phyloP scores from a whole-genome alignment of 495 filamentous ascomycete genomes.

The Aspergillus nidulans region DNA sequence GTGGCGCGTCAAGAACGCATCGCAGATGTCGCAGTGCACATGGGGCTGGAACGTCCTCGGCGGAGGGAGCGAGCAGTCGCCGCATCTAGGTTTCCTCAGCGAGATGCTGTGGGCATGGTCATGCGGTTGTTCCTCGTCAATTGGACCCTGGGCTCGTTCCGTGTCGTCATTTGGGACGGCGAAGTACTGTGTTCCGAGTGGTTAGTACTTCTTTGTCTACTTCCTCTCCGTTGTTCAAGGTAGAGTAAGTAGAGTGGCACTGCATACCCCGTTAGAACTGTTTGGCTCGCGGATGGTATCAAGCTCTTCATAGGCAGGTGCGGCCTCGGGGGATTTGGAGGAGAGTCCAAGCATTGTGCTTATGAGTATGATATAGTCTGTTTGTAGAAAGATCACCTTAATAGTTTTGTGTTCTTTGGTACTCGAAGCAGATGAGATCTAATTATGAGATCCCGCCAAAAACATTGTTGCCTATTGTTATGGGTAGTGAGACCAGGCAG shows the following conservation, averaged over 20 bases:
- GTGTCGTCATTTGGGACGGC: no score
- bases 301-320: slow-evolving; percentile 1
- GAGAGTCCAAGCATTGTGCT: background rate
- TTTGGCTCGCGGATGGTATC: background rate
- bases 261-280: background rate
- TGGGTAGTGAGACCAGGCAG: background rate
- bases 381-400: no score
- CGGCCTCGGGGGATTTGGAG: background rate
- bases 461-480: background rate
- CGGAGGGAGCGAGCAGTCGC: background rate
- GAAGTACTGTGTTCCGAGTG: no score
- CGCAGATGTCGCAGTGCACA: slow-evolving; percentile 7
- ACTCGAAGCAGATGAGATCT: no score
- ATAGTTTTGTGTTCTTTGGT: background rate
- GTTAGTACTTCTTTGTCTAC: no score
- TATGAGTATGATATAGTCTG: no score
- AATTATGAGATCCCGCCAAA: background rate
- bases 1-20: slow-evolving; percentile 1
- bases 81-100: background rate
- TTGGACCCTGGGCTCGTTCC: no score
- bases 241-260: no score
- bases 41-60: background rate
- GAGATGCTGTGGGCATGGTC: background rate
- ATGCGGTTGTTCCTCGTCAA: no score
- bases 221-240: no score